phyloP scores from a whole-genome alignment of 441 rosid species.

The Pelargonium fulgidum region DNA sequence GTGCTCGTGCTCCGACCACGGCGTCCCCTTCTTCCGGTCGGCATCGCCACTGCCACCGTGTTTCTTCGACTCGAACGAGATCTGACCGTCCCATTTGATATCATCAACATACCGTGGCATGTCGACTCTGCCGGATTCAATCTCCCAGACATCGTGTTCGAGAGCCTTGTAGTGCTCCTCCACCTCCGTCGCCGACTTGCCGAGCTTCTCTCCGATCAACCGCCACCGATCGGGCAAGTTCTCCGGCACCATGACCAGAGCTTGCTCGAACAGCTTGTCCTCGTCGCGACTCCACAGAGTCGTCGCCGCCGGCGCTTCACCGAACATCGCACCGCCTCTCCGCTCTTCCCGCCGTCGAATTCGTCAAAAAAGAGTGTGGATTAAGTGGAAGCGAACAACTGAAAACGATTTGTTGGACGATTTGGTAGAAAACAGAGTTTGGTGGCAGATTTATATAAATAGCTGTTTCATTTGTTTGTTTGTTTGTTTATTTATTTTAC shows the following conservation, averaged over 20 bases:
- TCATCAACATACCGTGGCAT: slow-evolving; percentile 56
- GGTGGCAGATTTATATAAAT: too few species aligned
- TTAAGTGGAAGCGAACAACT: too few species aligned
- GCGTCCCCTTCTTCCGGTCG: slow-evolving; percentile 72
- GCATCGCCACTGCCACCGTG: slow-evolving; percentile 30
- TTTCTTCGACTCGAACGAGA: slow-evolving; percentile 35
- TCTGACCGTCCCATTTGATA: slow-evolving; percentile 26
- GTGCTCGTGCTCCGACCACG: slow-evolving; percentile 78
- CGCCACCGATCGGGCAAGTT: slow-evolving; percentile 56
- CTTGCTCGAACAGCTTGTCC: slow-evolving; percentile 66
- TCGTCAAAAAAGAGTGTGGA: too few species aligned
- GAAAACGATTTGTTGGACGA: too few species aligned
- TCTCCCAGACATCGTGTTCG: slow-evolving; percentile 49
- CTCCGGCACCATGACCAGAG: slow-evolving; percentile 47
- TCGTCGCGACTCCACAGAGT: too few species aligned
- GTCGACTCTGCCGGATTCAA: slow-evolving; percentile 61
- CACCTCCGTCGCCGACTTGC: slow-evolving; percentile 44
- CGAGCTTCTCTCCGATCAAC: slow-evolving; percentile 39
- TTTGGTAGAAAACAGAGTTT: too few species aligned
- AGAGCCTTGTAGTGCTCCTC: slow-evolving; percentile 45
- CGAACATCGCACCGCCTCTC: too few species aligned
- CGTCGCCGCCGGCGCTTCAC: too few species aligned
- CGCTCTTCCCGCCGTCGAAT: too few species aligned
- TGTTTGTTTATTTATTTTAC: too few species aligned
- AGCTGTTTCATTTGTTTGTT: too few species aligned